phyloP scores from a whole-genome alignment of 2,329 filamentous ascomycete species.

The Exophiala phaeomuriformis region DNA sequence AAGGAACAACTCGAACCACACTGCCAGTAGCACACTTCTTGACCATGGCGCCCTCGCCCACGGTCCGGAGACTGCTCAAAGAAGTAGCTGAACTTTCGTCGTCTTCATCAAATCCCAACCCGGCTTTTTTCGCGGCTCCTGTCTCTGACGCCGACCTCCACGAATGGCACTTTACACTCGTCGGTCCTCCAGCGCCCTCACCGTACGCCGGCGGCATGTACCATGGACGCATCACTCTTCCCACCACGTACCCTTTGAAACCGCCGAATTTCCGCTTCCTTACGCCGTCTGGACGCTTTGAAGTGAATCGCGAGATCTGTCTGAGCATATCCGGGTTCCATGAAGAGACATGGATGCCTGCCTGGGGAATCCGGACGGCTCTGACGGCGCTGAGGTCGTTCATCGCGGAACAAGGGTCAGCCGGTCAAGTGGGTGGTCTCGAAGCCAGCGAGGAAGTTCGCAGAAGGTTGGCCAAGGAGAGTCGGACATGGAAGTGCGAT shows the following conservation, averaged over 20 bases:
- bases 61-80: constrained; percentile 49
- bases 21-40: not conserved
- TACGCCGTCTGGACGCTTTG: constrained; percentile 86
- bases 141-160: constrained; percentile 79
- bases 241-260: constrained; percentile 79
- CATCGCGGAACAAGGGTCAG: constrained; percentile 76
- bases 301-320: constrained; percentile 94
- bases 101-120: constrained; percentile 64
- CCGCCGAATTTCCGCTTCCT: constrained; percentile 94
- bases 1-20: not conserved
- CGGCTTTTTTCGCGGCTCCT: constrained; percentile 78
- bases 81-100: constrained; percentile 81
- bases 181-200: constrained; percentile 71
- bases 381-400: constrained; percentile 72
- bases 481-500: constrained; percentile 58
- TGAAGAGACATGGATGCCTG: constrained; percentile 97
- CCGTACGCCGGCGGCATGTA: constrained; percentile 78
- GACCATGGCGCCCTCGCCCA: constrained; percentile 30
- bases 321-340: constrained; percentile 90
- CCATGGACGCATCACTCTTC: constrained; percentile 89
- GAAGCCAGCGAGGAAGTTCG: constrained; percentile 65
- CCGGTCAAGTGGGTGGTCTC: constrained; percentile 82
- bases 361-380: constrained; percentile 91
- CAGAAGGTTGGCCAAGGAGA: constrained; percentile 61
- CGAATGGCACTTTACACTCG: constrained; percentile 98